phyloP scores from a whole-genome alignment of 306 rosid genomes.

The Quercus parvula region DNA sequence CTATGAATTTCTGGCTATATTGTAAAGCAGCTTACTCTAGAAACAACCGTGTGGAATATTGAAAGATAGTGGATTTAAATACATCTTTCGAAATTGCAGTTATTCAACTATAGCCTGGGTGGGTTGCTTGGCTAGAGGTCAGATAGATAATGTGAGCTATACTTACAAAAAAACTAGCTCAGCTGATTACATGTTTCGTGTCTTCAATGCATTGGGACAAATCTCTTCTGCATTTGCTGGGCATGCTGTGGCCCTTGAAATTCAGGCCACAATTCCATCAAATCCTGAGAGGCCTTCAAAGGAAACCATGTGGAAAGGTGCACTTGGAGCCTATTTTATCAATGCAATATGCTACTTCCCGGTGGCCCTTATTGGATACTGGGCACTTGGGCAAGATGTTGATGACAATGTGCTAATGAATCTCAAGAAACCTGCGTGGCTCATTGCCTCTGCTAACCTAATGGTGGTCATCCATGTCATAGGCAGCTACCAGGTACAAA shows the following conservation, averaged over 20 bases:
- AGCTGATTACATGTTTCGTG: too few species aligned
- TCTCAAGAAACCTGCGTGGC: slow-evolving; percentile 74
- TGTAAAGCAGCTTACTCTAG: too few species aligned
- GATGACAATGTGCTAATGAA: slow-evolving; percentile 64
- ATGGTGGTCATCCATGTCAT: slow-evolving; percentile 88
- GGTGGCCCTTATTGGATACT: slow-evolving; percentile 77
- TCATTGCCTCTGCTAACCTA: slow-evolving; percentile 82
- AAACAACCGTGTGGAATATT: too few species aligned
- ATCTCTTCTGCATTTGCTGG: slow-evolving; percentile 67
- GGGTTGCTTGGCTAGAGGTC: too few species aligned
- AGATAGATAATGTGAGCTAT: too few species aligned
- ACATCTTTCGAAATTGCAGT: too few species aligned
- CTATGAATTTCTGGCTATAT: too few species aligned
- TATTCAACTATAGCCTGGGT: too few species aligned
- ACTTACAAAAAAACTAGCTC: too few species aligned
- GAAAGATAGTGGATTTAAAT: too few species aligned
- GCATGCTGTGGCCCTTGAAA: slow-evolving; percentile 86
- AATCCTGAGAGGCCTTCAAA: slow-evolving; percentile 32
- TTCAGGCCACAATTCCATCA: slow-evolving; percentile 95
- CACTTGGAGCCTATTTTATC: slow-evolving; percentile 67
- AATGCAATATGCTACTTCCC: slow-evolving; percentile 90
- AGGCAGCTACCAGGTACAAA: slow-evolving; percentile 86
- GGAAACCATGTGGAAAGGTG: slow-evolving; percentile 88
- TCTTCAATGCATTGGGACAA: too few species aligned
- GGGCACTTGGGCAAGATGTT: slow-evolving; percentile 88